Evolutionary conservation across 176 grass and related monocot species (phyloP).

Genomic region (Oryza australiensis): DNA sequence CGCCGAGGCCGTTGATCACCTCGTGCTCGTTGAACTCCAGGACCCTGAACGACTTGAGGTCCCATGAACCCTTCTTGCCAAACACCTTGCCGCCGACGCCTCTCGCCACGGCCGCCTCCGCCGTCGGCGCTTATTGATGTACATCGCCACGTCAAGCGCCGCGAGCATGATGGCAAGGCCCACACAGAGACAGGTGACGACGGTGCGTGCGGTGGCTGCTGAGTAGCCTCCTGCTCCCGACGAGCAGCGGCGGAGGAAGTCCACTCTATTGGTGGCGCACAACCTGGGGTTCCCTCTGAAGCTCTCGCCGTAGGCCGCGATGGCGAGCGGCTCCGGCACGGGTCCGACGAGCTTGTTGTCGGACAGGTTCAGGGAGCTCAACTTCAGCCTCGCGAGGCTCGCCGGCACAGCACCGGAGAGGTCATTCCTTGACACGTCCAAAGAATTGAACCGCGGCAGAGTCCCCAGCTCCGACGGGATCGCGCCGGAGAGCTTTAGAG

Average conservation of each 20-base stretch:
- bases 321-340: conserved; percentile 58
- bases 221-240: background rate
- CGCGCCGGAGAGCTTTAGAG: conserved; percentile 51
- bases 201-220: conserved; percentile 27
- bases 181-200: conserved; percentile 55
- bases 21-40: conserved; percentile 78
- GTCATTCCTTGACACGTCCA: conserved; percentile 62
- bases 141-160: conserved; percentile 41
- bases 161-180: conserved; percentile 46
- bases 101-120: background rate
- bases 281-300: conserved; percentile 70
- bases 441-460: conserved; percentile 54
- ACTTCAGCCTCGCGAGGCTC: conserved; percentile 58
- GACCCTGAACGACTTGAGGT: conserved; percentile 77
- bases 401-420: conserved; percentile 63
- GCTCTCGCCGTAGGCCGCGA: conserved; percentile 61
- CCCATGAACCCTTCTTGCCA: conserved; percentile 67
- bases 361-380: conserved; percentile 63
- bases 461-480: conserved; percentile 61
- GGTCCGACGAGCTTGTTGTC: conserved; percentile 59
- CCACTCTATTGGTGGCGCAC: conserved; percentile 41
- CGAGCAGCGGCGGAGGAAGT: conserved; percentile 53
- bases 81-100: conserved; percentile 26
- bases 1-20: conserved; percentile 60
- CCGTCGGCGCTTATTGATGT: conserved; percentile 43